These are phyloP conservation scores for Ocimum tenuiflorum DNA, from an alignment of 257 asterid genomes.

Conservation along the genomic window DNA sequence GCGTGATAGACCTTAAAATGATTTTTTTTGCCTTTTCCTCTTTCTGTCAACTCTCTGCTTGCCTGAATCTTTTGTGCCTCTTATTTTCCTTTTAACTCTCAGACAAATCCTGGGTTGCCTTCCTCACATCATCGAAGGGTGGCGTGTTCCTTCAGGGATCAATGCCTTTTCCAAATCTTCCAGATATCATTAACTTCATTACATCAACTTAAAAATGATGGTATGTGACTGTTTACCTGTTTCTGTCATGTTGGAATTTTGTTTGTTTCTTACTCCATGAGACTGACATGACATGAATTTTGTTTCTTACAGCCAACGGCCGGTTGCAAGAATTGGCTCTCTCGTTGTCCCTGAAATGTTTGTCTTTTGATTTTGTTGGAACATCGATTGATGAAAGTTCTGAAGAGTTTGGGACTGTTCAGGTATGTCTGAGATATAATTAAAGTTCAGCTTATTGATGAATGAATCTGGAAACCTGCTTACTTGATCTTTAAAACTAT, in stretches of 20 bases:
- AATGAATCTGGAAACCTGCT: not conserved
- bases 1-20: constrained; percentile 8
- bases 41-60: constrained; percentile 7
- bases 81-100: constrained; percentile 24
- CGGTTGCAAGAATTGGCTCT: constrained; percentile 90
- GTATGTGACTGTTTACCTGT: constrained; percentile 29
- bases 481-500: not conserved
- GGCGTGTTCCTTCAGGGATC: constrained; percentile 86
- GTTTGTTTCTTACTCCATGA: constrained; percentile 5
- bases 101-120: constrained; percentile 90
- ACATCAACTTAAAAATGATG: constrained; percentile 81
- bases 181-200: constrained; percentile 87
- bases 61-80: constrained; percentile 21
- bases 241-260: constrained; percentile 7
- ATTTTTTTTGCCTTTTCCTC: constrained; percentile 9
- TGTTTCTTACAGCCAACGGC: constrained; percentile 44
- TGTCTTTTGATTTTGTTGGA: constrained; percentile 94
- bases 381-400: constrained; percentile 94
- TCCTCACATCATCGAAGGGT: constrained; percentile 96
- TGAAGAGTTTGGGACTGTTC: constrained; percentile 95
- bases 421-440: constrained; percentile 39
- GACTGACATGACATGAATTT: constrained; percentile 18
- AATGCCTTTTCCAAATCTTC: constrained; percentile 80
- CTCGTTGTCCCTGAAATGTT: constrained; percentile 74
- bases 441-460: not conserved